These are phyloP conservation scores for Sinapis alba DNA, from an alignment of 441 rosid species.

Conservation along the genomic window DNA sequence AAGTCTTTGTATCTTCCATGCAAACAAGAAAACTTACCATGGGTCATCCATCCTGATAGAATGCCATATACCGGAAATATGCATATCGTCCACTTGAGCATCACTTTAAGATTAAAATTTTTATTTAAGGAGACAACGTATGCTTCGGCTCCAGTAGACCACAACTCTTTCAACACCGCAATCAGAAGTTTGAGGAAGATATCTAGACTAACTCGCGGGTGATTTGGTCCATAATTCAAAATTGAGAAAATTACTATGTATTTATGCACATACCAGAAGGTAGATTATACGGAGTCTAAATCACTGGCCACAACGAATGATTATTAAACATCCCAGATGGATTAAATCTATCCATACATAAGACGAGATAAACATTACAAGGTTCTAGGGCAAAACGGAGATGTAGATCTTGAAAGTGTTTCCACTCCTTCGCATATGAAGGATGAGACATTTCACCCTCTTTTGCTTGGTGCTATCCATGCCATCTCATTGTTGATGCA, in stretches of 20 bases:
- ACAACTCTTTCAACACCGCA: background rate
- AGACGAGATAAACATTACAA: background rate
- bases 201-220: no score
- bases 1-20: no score
- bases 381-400: no score
- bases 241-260: no score
- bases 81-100: background rate
- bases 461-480: background rate
- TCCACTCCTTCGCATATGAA: background rate
- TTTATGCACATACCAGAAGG: background rate
- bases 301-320: no score
- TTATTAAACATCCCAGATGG: background rate
- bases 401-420: no score
- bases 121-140: background rate
- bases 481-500: background rate
- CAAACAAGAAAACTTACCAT: no score
- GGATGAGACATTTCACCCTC: background rate
- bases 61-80: no score
- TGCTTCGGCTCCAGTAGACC: background rate
- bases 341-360: background rate
- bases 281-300: background rate
- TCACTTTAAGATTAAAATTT: no score
- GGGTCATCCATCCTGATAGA: no score
- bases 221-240: no score
- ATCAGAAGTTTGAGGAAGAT: no score